Percentiles rank a stretch among this genome's conserved stretches.
These are phyloP conservation scores for Calonectria montana DNA, from an alignment of 2,329 filamentous ascomycete species.

Conservation along the genomic window DNA sequence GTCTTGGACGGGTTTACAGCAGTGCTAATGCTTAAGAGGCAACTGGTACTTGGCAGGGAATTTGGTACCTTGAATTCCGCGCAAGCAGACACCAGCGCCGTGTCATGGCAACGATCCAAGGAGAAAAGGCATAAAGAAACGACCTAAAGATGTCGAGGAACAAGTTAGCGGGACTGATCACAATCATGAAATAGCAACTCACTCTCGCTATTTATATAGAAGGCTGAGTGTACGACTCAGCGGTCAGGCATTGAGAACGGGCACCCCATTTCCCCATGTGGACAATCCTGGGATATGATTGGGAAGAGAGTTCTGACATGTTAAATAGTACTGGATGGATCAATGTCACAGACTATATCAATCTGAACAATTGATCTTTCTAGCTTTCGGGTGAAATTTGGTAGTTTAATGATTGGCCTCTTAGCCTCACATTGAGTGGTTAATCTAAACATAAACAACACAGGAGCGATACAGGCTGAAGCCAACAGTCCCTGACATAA, in stretches of 20 bases:
- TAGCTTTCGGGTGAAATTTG: background rate
- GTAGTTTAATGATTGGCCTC: too few species aligned
- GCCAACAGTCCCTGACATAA: background rate
- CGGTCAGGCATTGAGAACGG: background rate
- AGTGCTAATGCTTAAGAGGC: conserved; percentile 51
- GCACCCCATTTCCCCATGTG: background rate
- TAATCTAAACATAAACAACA: background rate
- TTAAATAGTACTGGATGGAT: background rate
- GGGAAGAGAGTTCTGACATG: background rate
- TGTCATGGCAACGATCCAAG: conserved; percentile 94
- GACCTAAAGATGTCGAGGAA: background rate
- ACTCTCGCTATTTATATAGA: background rate
- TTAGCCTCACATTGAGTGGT: too few species aligned
- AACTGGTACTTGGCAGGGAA: conserved; percentile 83
- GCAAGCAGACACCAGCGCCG: conserved; percentile 79
- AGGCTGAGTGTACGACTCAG: background rate
- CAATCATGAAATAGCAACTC: background rate
- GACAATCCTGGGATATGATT: background rate
- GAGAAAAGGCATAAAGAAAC: conserved; percentile 69
- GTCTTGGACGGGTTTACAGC: background rate
- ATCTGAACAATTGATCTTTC: background rate
- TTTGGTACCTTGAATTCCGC: conserved; percentile 95
- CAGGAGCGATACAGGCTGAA: background rate
- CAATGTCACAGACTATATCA: background rate
- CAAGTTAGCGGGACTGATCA: background rate